Evolutionary conservation across 192 early-diverging fungal genomes (phyloP).

Genomic region (Fimicolochytrium jonesii): DNA sequence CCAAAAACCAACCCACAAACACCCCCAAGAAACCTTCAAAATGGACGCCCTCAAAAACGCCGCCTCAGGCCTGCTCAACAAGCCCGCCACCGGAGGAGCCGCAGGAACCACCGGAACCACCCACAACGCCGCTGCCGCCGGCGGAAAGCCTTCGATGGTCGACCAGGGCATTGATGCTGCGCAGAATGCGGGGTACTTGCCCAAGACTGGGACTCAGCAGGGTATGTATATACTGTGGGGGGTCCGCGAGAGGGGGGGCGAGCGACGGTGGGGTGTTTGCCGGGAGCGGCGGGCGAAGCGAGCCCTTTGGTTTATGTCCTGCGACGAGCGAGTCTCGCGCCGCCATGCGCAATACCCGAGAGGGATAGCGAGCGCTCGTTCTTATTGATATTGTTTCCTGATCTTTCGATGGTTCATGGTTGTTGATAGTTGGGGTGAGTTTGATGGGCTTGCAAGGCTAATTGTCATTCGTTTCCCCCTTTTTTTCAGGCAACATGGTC

Average conservation of each 20-base stretch:
- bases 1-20: no score
- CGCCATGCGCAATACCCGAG: background rate
- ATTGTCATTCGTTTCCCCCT: background rate
- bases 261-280: no score
- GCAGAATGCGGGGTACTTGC: background rate
- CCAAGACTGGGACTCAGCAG: conserved; percentile 8
- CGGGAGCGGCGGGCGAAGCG: no score
- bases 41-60: background rate
- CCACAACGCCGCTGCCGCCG: background rate
- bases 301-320: no score
- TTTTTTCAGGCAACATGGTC: conserved; percentile 2
- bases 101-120: background rate
- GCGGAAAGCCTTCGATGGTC: background rate
- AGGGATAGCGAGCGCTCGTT: background rate
- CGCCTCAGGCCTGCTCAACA: background rate
- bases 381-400: background rate
- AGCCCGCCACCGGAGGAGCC: background rate
- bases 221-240: background rate
- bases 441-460: no score
- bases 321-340: no score
- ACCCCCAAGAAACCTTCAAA: background rate
- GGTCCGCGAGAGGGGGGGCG: no score
- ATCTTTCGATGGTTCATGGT: no score
- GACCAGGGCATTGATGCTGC: conserved; percentile 8
- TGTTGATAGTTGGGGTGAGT: no score